Evolutionary conservation across 352 stramenopile genomes (phyloP), one percentile per base, ranked within the genome.

Genomic region (Pythium phragmiticola): DNA sequence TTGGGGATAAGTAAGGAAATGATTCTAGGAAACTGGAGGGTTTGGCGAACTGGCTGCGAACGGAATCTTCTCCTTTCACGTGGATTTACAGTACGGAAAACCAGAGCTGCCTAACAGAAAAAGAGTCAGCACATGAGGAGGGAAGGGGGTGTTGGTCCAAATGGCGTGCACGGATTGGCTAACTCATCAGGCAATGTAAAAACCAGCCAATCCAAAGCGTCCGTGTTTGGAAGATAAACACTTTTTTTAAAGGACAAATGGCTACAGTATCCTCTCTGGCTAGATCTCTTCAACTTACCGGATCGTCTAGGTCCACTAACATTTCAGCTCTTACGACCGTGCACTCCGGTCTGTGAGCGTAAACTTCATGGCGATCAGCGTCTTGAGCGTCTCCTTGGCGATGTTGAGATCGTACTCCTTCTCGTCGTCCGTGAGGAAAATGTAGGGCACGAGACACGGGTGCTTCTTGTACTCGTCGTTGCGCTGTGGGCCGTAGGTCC

Each of bases 401-500:
- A 92, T 95, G 60, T 94, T 95, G 43, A 94, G 72, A 66, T 95
- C 87, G 69, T 93, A 94, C 58, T 94, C 85, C 60, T 95, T 94
- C 58, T 95, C 87, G 5, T 92, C 85, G 51, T 95, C 85, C 14
- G 85, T 93, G n/a, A 95, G 70, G 65, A 94, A 95, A 46, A 95
- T 87, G 63, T 95, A 95, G 14, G 87, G 87, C 65, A 95, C 87
- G 8, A 95, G 76, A 42, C 87, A 94, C 43, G 78, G 81, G 45
- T 95, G 87, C 64, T 94, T 94, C 74, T 93, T 94, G 37, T 73
- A 51, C 45, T 74, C 60, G 59, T 95, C 87, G 49, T 93, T 80
- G 49, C 87, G 84, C 63, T 85, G 73, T 13, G 86, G 85, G 3
- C 87, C 87, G 60, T 94, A 95, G 0, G 83, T 93, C 87, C 87